These are phyloP conservation scores for Yamadazyma tumulicola DNA, from an alignment of 805 yeast species.

Conservation along the genomic window DNA sequence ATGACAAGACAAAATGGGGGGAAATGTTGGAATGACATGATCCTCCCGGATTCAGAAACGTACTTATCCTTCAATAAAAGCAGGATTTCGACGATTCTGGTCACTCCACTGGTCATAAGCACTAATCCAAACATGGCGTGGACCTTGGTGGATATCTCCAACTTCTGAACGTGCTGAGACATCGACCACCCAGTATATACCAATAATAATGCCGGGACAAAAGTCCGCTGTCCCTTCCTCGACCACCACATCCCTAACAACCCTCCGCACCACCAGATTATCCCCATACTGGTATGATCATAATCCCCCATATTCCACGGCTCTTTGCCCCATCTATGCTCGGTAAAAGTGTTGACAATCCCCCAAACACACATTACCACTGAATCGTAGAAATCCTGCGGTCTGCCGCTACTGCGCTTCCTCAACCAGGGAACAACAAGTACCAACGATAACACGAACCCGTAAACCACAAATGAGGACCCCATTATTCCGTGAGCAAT, in stretches of 20 bases:
- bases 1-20: conserved; percentile 78
- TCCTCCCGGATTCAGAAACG: conserved; percentile 35
- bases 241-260: conserved; percentile 77
- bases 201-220: conserved; percentile 76
- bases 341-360: conserved; percentile 90
- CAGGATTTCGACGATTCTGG: conserved; percentile 75
- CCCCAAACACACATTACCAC: conserved; percentile 85
- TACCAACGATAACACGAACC: conserved; percentile 64
- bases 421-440: conserved; percentile 75
- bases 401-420: conserved; percentile 23
- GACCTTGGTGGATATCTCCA: conserved; percentile 77
- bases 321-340: conserved; percentile 90
- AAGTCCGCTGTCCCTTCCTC: conserved; percentile 57
- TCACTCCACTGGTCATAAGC: conserved; percentile 72
- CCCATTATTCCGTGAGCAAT: conserved; percentile 98
- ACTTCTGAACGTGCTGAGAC: conserved; percentile 81
- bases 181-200: conserved; percentile 92
- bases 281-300: conserved; percentile 96
- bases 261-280: conserved; percentile 96
- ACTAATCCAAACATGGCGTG: conserved; percentile 84
- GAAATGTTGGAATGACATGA: conserved; percentile 76
- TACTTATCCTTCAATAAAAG: conserved; percentile 67
- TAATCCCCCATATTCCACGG: conserved; percentile 90
- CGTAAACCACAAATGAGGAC: conserved; percentile 76
- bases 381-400: conserved; percentile 83